phyloP scores from a whole-genome alignment of 495 filamentous ascomycete species.

The Cenococcum geophilum region DNA sequence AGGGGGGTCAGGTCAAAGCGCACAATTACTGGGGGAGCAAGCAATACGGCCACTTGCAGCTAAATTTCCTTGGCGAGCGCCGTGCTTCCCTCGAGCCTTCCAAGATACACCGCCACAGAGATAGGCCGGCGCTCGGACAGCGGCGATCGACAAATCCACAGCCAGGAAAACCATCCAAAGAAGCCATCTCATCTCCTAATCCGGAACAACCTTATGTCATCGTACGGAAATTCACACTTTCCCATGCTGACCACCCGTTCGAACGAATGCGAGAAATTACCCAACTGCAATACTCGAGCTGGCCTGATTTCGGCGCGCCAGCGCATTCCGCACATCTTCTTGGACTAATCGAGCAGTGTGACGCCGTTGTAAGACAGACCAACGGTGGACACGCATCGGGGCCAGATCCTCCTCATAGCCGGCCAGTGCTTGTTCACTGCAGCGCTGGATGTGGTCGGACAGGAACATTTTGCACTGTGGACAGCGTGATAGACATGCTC shows the following conservation, averaged over 20 bases:
- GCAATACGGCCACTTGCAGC: constrained; percentile 71
- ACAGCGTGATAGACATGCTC: constrained; percentile 88
- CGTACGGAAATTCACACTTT: constrained; percentile 79
- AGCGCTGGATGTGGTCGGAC: constrained; percentile 93
- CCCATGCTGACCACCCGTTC: constrained; percentile 72
- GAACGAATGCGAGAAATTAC: constrained; percentile 86
- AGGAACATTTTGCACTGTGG: constrained; percentile 92
- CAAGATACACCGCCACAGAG: constrained; percentile 35
- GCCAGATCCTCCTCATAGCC: constrained; percentile 49
- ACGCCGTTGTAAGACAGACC: constrained; percentile 45
- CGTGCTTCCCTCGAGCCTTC: constrained; percentile 64
- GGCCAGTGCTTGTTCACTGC: constrained; percentile 89
- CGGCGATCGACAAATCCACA: constrained; percentile 28
- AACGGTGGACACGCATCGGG: constrained; percentile 32
- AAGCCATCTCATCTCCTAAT: constrained; percentile 30
- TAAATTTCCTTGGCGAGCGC: constrained; percentile 73
- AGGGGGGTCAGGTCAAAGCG: constrained; percentile 91
- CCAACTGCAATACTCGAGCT: constrained; percentile 86
- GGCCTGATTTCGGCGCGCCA: constrained; percentile 95
- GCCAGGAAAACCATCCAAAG: constrained; percentile 13
- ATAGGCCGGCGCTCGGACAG: constrained; percentile 29
- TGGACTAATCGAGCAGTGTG: constrained; percentile 78
- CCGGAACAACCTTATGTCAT: constrained; percentile 67
- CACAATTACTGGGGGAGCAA: constrained; percentile 86
- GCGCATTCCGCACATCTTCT: constrained; percentile 83